These are phyloP conservation scores for Kwoniella sp. DNA, from an alignment of 768 basidiomycete species.

Conservation along the genomic window DNA sequence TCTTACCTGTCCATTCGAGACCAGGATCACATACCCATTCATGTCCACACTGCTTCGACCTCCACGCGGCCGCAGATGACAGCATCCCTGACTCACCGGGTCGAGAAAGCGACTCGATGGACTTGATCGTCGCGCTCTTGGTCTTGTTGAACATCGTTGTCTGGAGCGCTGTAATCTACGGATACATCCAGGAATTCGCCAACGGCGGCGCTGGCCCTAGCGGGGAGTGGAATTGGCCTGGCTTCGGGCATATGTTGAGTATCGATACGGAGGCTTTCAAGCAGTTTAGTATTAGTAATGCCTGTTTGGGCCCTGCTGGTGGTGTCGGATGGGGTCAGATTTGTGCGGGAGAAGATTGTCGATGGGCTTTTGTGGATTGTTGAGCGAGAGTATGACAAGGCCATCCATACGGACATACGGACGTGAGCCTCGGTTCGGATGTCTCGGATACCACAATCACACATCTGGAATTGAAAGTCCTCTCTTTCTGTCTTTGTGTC, in stretches of 20 bases:
- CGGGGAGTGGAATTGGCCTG: not conserved
- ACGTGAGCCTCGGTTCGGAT: no score
- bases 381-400: no score
- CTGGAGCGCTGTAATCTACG: slow-evolving; percentile 23
- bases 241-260: not conserved
- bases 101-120: not conserved
- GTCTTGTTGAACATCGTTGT: slow-evolving; percentile 26
- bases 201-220: not conserved
- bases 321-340: slow-evolving; percentile 9
- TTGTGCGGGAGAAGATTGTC: slow-evolving; percentile 9
- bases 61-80: not conserved
- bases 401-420: no score
- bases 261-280: not conserved
- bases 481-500: no score
- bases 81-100: not conserved
- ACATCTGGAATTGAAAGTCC: no score
- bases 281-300: not conserved
- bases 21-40: not conserved
- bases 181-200: slow-evolving; percentile 11
- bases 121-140: slow-evolving; percentile 16
- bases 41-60: slow-evolving; percentile 9
- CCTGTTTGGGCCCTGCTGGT: slow-evolving; percentile 1
- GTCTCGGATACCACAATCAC: no score
- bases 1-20: slow-evolving; percentile 5
- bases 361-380: slow-evolving; percentile 21